Evolutionary conservation across 371 early-diverging fungal species (phyloP), one percentile per base, ranked within the genome.

Genomic region (Blyttiomyces sp.): DNA sequence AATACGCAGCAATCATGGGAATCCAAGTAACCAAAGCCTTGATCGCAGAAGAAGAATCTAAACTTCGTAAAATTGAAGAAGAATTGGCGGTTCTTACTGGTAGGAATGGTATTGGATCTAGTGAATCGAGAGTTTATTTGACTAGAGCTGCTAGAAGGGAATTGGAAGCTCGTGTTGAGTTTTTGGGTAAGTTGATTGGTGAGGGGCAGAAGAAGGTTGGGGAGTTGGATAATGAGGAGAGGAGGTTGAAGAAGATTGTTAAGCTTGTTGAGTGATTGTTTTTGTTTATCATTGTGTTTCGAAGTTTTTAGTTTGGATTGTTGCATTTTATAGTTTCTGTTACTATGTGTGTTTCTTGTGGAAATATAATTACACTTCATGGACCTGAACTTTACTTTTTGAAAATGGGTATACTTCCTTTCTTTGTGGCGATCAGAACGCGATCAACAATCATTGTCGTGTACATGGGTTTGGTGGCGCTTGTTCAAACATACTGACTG

Each of bases 1-100:
- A 83, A 0, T 88, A 92, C 70, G 71, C 86, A 1, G 88, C 89
- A 1, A 81, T 86, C 2, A 91, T 95, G 93, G 80, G 88, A 28
- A 74, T 92, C 23, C 81, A 87, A 55, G 82, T 87, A 21, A 74
- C 81, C 65, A 86, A 86, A 63, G 76, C 70, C 46, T 73, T 92
- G 39, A 85, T 84, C 28, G 80, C 78, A 56, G 72, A 80, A 24
- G 87, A 91, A 63, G 85, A 82, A 34, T 77, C 71, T 28, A 86
- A 86, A 43, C 80, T 95, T 48, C 63, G 73, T 50, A 84, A 84
- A 52, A 79, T 76, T 53, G 90, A 92, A 64, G 83, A 81, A 3
- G 92, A 90, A 59, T 76, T 94, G 61, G 48, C 64, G 42, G 49
- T 49, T 45, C 64, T 82, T 52, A 56, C 71, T 5, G n/a, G n/a